Base-by-base conservation (phyloP, 352 stramenopile species). In the Phytophthora podocarpi region DNA sequence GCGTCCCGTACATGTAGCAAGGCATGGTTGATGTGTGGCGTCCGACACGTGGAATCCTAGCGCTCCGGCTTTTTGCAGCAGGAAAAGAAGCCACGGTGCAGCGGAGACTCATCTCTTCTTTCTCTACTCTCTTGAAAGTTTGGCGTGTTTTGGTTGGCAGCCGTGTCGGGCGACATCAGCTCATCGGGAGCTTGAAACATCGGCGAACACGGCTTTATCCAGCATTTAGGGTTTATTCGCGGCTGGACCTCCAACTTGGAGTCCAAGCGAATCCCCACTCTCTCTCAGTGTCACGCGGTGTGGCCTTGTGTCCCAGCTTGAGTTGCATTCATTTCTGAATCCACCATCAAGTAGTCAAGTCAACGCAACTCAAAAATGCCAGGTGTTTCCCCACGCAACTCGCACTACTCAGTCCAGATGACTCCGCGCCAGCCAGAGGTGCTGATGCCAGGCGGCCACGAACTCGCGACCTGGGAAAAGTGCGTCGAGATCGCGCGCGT, bases 401-500 rank as follows among this genome's bases (percentile, higher is more conserved):
- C 70, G 30, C 48, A 71, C 48, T 79, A 46, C 50, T 63, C 62
- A 43, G 37, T 34, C n/a, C 46, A 67, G 11, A 59, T 64, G 42
- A 72, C 62, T 1, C 62, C 67, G 3, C 51, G 39, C 6, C 61
- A 71, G 27, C 61, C 55, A 3, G 24, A 62, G 23, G 50, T 75
- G 35, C 36, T 75, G 6, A 40, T 62, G 27, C 21, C 49, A 32
- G 49, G 27, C 30, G 58, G 21, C 21, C 67, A 72, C 42, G 30
- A 67, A 5, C 59, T 76, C 18, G 66, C 56, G 21, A 45, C 36
- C 2, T 80, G 71, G 71, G 76, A 86, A 45, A 84, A 87, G 47
- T 64, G 68, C 30, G 74, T 85, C 37, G 72, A 89, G 56, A 68
- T 90, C 27, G 49, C 52, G 27, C 80, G 81, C 46, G 74, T 86